A percentile compares a stretch with the other conserved stretches of the same genome.
These are phyloP conservation scores for Stachybotrys chartarum DNA, from an alignment of 2,329 filamentous ascomycete species.

Conservation along the genomic window DNA sequence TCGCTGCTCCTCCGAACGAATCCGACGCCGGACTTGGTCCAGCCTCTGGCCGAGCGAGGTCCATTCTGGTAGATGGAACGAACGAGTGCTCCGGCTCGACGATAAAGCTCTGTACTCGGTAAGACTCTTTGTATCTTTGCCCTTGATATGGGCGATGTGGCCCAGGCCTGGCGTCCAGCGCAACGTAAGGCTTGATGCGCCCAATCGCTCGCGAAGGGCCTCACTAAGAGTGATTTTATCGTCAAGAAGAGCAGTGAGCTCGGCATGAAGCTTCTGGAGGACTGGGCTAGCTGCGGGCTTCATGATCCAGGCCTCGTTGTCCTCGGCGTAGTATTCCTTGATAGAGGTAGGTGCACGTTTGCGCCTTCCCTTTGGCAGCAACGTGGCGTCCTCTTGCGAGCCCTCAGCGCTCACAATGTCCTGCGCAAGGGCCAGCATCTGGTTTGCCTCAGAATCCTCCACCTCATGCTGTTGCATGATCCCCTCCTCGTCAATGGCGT, in stretches of 20 bases:
- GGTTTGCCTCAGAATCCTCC: conserved; percentile 63
- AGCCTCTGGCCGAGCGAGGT: conserved; percentile 70
- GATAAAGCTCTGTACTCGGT: conserved; percentile 45
- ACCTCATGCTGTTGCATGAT: conserved; percentile 72
- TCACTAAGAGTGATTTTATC: conserved; percentile 56
- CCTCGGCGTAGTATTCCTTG: conserved; percentile 51
- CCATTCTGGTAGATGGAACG: conserved; percentile 82
- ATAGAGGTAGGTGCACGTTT: conserved; percentile 37
- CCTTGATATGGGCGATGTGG: conserved; percentile 85
- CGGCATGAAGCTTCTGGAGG: conserved; percentile 60
- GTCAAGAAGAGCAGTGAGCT: conserved; percentile 51
- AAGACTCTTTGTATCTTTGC: conserved; percentile 54
- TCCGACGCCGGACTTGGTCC: conserved; percentile 69
- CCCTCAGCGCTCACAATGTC: conserved; percentile 63
- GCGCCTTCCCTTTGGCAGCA: conserved; percentile 47
- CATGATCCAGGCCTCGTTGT: conserved; percentile 58
- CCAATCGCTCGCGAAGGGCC: conserved; percentile 53
- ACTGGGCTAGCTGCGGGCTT: conserved; percentile 59
- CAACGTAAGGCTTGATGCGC: conserved; percentile 61
- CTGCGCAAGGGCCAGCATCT: conserved; percentile 67
- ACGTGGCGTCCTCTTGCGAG: conserved; percentile 44
- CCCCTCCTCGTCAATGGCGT: conserved; percentile 88
- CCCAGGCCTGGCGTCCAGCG: conserved; percentile 84
- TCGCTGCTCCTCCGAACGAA: conserved; percentile 75
- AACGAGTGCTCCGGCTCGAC: conserved; percentile 75